phyloP scores from a whole-genome alignment of 148 eudicot genomes.

The Hydrangea macrophylla region DNA sequence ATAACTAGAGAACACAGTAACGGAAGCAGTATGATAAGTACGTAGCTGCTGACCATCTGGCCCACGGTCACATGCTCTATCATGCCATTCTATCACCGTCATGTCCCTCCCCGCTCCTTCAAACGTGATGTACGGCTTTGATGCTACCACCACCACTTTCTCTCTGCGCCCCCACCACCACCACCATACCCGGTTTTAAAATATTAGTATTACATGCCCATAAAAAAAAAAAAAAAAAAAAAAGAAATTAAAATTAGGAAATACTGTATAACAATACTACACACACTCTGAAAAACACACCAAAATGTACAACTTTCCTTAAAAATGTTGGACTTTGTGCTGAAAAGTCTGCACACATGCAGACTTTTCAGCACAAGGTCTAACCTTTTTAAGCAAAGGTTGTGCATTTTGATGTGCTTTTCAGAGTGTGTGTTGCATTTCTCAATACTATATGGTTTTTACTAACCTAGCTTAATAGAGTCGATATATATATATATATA shows the following conservation, averaged over 20 bases:
- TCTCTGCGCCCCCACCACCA: constrained; percentile 47
- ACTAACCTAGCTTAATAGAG: no score
- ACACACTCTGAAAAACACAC: not conserved
- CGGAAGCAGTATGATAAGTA: constrained; percentile 90
- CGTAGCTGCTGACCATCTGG: constrained; percentile 88
- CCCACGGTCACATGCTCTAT: constrained; percentile 75
- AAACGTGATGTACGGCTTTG: constrained; percentile 81
- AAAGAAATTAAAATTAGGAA: no score
- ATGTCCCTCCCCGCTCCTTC: constrained; percentile 77
- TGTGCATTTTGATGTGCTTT: no score
- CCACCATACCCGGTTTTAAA: not conserved
- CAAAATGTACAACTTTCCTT: no score
- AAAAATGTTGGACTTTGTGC: no score
- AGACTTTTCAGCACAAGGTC: no score
- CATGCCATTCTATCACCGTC: constrained; percentile 94
- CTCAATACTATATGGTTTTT: no score
- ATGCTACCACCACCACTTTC: constrained; percentile 76
- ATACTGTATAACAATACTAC: constrained; percentile 1
- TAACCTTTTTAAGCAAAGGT: no score
- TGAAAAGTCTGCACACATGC: no score
- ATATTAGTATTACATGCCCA: not conserved
- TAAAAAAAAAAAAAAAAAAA: no score
- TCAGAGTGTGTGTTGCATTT: no score
- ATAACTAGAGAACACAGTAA: constrained; percentile 62
- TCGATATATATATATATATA: no score